Conservation (phyloP, 2,329 filamentous ascomycete genomes). For the Pestalotiopsis fici region DNA sequence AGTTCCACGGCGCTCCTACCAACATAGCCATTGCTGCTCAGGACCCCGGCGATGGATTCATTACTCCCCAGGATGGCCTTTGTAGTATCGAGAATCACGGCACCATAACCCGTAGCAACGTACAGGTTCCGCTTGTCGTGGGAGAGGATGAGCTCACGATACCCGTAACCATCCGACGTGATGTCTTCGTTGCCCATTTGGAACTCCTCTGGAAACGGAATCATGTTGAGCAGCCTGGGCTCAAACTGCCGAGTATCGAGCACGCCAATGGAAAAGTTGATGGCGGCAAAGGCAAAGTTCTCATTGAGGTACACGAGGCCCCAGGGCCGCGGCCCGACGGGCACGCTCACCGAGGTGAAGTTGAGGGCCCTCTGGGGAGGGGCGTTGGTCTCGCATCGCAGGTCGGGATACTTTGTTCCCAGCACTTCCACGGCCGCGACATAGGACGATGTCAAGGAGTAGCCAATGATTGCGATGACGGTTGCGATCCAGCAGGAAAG, state of each 20-base stretch:
- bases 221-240: not conserved
- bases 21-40: not conserved
- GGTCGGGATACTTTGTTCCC: not conserved
- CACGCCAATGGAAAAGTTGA: constrained; percentile 7
- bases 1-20: constrained; percentile 3
- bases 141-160: not conserved
- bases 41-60: not conserved
- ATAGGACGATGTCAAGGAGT: not conserved
- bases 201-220: not conserved
- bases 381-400: not conserved
- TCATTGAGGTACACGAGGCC: not conserved
- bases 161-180: constrained; percentile 3
- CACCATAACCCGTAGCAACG: constrained; percentile 5
- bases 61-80: not conserved
- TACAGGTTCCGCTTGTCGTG: constrained; percentile 4
- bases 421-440: not conserved
- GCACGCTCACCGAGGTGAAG: not conserved
- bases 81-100: not conserved
- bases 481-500: not conserved
- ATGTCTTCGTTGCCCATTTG: not conserved
- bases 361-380: not conserved
- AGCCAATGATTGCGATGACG: not conserved
- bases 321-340: not conserved
- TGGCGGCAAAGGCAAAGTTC: not conserved
- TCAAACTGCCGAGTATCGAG: not conserved